These are phyloP conservation scores for Citeromyces hawaiiensis DNA, from an alignment of 1,139 yeast genomes.

Conservation along the genomic window DNA sequence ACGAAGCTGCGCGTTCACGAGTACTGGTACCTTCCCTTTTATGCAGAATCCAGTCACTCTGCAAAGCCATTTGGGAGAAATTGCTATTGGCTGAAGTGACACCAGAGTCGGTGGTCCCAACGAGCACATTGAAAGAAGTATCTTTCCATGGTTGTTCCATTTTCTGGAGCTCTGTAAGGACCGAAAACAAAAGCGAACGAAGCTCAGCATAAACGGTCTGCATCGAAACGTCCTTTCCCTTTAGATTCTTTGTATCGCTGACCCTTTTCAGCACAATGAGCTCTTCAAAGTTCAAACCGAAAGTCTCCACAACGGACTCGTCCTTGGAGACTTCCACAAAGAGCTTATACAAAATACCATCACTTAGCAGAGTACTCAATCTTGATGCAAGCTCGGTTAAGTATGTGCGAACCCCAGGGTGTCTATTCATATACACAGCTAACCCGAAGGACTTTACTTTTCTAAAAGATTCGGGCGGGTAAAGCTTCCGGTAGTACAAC, in stretches of 20 bases:
- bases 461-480: too few species aligned
- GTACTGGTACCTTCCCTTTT: background rate
- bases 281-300: background rate
- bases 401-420: constrained; percentile 27
- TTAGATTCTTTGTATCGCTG: background rate
- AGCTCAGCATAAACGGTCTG: background rate
- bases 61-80: background rate
- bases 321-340: background rate
- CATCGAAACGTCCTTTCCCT: background rate
- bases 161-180: background rate
- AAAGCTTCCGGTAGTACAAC: too few species aligned
- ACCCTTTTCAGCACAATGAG: background rate
- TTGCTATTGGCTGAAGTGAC: background rate
- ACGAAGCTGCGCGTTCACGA: background rate
- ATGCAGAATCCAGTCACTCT: background rate
- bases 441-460: too few species aligned
- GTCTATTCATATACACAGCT: constrained; percentile 25
- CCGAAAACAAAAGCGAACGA: background rate
- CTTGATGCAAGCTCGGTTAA: constrained; percentile 12
- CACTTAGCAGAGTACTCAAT: background rate
- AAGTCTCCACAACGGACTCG: background rate
- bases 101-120: background rate
- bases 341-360: background rate
- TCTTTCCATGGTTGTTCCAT: background rate
- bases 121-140: background rate